Base-by-base conservation (phyloP, 1,284 basidiomycete species). In the Sanghuangporus baumii region DNA sequence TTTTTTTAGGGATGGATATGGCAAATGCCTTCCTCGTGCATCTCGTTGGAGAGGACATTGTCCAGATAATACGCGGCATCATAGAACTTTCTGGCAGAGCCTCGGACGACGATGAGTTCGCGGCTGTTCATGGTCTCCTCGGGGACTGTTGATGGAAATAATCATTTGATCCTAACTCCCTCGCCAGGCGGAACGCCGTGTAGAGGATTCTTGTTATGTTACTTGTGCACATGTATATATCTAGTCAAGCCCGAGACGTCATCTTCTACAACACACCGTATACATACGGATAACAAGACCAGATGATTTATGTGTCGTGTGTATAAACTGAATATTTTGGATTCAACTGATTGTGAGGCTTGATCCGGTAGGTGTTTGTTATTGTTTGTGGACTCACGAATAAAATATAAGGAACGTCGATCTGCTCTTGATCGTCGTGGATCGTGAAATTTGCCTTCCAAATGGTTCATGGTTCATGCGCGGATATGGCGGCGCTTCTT, bases 21-120 rank as follows among this genome's bases (percentile, higher is more conserved):
- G 71, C 73, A 1, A 70, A 71, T 40, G 75, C 74, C 12, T 78
- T 76, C 62, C 47, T 78, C n/a, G 66, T 67, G 34, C 66, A 74
- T 56, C 66, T 77, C 14, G 71, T 71, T 3, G 75, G 76, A n/a
- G 52, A 68, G 34, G 67, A 74, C 18, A 46, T 69, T 5, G 69
- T 71, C 3, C 62, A 61, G 12, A 50, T 59, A 5, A 65, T 72
- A 43, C 62, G 72, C n/a, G 65, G 66, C 9, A 67, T 73, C 26
- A 64, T 75, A 16, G 75, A 76, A 64, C 58, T 74, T 60, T 70
- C 67, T 47, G 64, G 64, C 7, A 69, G 68, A 16, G 65, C 60
- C 7, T 60, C 70, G 37, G 71, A 67, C 36, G 74, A 76, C 34
- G 76, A 77, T 60, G 73, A 74, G 59, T 77, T 76, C 59, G 75